Evolutionary conservation across 208 protist species (phyloP).

Genomic region (Leishmania turanica): DNA sequence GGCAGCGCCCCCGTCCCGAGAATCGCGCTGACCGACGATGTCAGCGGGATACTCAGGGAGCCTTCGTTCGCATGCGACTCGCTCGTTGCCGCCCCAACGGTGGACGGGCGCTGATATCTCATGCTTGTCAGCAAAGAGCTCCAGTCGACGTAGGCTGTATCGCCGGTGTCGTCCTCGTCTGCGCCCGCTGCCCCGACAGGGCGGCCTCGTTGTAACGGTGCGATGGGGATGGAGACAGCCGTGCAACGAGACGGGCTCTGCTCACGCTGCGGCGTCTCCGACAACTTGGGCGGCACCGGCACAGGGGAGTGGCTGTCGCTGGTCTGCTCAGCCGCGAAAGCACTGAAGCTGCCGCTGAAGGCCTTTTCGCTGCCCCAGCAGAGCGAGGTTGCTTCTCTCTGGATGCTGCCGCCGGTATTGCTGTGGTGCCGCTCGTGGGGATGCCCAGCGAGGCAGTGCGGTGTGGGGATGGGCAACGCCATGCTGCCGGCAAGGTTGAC

Average conservation of each 20-base stretch:
- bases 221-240: constrained; percentile 4
- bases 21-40: constrained; percentile 33
- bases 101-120: constrained; percentile 42
- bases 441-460: constrained; percentile 7
- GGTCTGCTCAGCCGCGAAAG: background rate
- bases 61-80: constrained; percentile 25
- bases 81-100: constrained; percentile 9
- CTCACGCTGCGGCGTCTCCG: constrained; percentile 41
- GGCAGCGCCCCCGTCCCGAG: constrained; percentile 11
- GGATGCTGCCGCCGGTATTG: background rate
- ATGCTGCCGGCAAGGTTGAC: constrained; percentile 13
- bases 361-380: background rate
- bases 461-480: constrained; percentile 19
- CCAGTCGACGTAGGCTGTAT: constrained; percentile 1
- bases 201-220: background rate
- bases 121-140: constrained; percentile 47
- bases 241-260: constrained; percentile 50
- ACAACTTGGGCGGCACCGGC: constrained; percentile 22
- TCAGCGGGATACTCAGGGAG: constrained; percentile 43
- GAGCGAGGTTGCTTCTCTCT: background rate
- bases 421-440: background rate
- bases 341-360: background rate
- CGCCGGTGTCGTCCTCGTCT: background rate
- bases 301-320: constrained; percentile 25
- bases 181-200: background rate